Base-by-base conservation (phyloP, 176 grass and related monocot genomes). In the Bothriochloa decipiens region DNA sequence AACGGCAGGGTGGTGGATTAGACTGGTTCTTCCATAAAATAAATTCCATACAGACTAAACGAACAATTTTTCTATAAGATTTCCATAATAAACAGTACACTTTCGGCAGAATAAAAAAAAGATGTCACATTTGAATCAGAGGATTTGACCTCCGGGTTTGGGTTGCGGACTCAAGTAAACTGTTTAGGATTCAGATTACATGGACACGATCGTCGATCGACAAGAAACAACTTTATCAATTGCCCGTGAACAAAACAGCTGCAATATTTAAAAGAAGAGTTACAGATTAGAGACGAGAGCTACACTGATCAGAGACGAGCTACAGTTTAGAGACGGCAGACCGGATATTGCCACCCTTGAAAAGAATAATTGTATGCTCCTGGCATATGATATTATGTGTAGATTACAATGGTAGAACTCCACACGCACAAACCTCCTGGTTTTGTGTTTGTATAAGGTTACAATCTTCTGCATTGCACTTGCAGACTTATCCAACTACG, bases 371-470 rank as follows among this genome's bases (percentile, higher is more conserved):
- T 70, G 29, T 69, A 64, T 81, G 64, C 76, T 65, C 65, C 68
- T 35, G 68, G 26, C 69, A 86, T 62, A 83, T 75, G 45, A 50
- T 49, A 83, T 70, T 84, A 87, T 70, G 81, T 71, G 63, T 75
- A 75, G 42, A 80, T 81, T 91, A 91, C 89, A 87, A 76, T 76
- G 81, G 85, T 40, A 69, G 32, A 72, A 89, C 49, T 74, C 72
- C 78, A 70, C 64, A 66, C 69, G 53, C 73, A 75, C 72, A 91
- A 74, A 33, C 69, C 84, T 4, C 60, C 58, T 60, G 79, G 60
- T 86, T 76, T 57, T 68, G 74, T 45, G 74, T 65, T 55, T 50
- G 84, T 87, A 91, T 84, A 76, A 36, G 76, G 65, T 84, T 85
- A 83, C 81, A 91, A 81, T 84, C 63, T 74, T 87, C 28, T 79